Evolutionary conservation across 2,329 filamentous ascomycete genomes (phyloP).

Genomic region (Talaromyces piceae): DNA sequence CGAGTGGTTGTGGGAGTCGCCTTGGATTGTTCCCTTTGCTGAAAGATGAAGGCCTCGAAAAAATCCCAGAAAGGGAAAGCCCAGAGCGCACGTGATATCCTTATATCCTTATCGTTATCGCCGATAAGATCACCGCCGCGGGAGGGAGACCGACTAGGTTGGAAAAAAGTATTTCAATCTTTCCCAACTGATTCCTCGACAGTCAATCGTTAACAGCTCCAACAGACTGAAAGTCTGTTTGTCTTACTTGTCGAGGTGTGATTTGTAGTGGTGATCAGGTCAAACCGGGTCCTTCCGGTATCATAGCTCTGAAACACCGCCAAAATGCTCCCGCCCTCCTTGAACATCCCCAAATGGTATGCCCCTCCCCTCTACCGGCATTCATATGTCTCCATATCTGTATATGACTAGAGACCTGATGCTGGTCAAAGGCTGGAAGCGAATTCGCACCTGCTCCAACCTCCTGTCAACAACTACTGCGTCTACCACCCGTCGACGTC

Average conservation of each 20-base stretch:
- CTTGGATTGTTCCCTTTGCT: slow-evolving; percentile 1
- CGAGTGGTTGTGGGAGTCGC: too few relatives aligned
- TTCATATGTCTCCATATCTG: neutral
- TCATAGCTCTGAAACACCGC: neutral
- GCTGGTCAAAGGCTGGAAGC: slow-evolving; percentile 63
- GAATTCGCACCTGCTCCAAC: slow-evolving; percentile 86
- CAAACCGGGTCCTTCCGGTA: too few relatives aligned
- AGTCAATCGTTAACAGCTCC: too few relatives aligned
- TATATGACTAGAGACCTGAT: too few relatives aligned
- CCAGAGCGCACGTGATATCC: slow-evolving; percentile 14
- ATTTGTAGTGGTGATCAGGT: too few relatives aligned
- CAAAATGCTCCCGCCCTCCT: slow-evolving; percentile 16
- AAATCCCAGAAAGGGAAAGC: slow-evolving; percentile 25
- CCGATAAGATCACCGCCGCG: slow-evolving; percentile 1
- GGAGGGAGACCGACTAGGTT: too few relatives aligned
- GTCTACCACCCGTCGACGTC: slow-evolving; percentile 70
- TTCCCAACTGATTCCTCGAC: too few relatives aligned
- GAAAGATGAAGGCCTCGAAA: slow-evolving; percentile 3
- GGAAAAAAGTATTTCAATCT: too few relatives aligned
- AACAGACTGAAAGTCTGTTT: too few relatives aligned
- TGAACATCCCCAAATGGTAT: slow-evolving; percentile 44
- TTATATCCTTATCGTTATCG: slow-evolving; percentile 13
- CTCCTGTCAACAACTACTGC: slow-evolving; percentile 95
- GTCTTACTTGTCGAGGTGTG: too few relatives aligned
- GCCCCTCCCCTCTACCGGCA: slow-evolving; percentile 14